Base-by-base conservation (phyloP, 2,329 filamentous ascomycete genomes). In the Sporothrix pallida region DNA sequence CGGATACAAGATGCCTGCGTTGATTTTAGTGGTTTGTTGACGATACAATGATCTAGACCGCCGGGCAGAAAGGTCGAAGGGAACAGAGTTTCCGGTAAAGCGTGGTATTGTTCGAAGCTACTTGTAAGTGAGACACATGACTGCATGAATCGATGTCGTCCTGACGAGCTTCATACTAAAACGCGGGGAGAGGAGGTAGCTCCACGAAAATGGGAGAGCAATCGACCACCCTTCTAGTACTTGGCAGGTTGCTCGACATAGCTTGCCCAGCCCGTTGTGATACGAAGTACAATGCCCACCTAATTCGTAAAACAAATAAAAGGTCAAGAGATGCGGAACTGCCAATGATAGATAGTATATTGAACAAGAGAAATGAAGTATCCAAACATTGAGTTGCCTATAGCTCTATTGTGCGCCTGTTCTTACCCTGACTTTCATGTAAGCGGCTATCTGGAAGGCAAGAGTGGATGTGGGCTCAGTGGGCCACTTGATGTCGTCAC, bases 231-330 rank as follows among this genome's bases (percentile, higher is more conserved):
- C 60, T 23, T 65, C n/a, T n/a, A 37, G 31, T 9, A n/a, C 60
- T 56, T 56, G 52, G 20, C 52, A 50, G 52, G 20, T 10, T 65
- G n/a, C 46, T 65, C 7, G 44, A n/a, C n/a, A 65, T 65, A 65
- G 37, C 37, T 6, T 46, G 60, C n/a, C 60, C 37, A 46, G 60
- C 37, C 37, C 23, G n/a, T 10, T 23, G 42, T n/a, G 42, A 65
- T 37, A 37, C 31, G 31, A 6, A 5, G 31, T 37, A 37, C 31
- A 37, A 6, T 37, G 31, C 31, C 31, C 4, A 37, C 31, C 31
- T 7, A 37, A 37, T 37, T 37, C 31, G 31, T 37, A 7, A 37
- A 37, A 37, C 31, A 37, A 37, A 37, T 37, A 37, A 37, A 37
- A 37, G 7, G 31, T 9, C 60, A 20, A 10, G 10, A 37, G 3